These are phyloP conservation scores for Limnanthes douglasii DNA, from an alignment of 345 rosid genomes.

Conservation along the genomic window DNA sequence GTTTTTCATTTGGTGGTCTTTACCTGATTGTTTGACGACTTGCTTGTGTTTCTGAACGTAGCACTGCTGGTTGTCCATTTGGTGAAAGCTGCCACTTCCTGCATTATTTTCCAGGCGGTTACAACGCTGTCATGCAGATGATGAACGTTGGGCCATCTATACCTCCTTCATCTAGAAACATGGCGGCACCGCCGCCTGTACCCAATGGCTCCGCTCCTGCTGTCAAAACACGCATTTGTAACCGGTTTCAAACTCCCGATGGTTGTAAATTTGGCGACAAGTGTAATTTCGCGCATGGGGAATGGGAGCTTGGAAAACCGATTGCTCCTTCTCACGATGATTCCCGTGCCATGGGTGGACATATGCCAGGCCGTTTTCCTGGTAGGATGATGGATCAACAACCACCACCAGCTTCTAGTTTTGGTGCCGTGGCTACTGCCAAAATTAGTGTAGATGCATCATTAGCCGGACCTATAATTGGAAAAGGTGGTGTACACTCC, in stretches of 20 bases:
- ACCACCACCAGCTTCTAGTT: conserved; percentile 36
- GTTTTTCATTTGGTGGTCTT: not conserved
- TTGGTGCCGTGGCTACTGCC: conserved; percentile 76
- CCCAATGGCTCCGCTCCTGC: conserved; percentile 24
- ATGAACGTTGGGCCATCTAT: conserved; percentile 37
- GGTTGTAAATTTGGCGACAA: conserved; percentile 76
- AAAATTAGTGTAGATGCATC: conserved; percentile 81
- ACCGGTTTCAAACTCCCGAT: conserved; percentile 55
- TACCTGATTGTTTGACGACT: not conserved
- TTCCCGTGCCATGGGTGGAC: conserved; percentile 30
- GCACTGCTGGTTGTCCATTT: conserved; percentile 83
- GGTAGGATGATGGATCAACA: conserved; percentile 23
- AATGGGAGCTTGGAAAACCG: conserved; percentile 51
- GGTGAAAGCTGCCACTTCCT: conserved; percentile 87
- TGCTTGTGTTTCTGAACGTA: conserved; percentile 17
- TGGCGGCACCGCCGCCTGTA: conserved; percentile 15
- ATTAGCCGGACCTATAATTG: conserved; percentile 74
- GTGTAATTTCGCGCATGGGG: conserved; percentile 95
- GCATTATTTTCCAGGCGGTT: conserved; percentile 77
- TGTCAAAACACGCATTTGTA: conserved; percentile 70
- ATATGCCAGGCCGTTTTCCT: conserved; percentile 30
- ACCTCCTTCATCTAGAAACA: conserved; percentile 33
- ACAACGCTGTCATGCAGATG: conserved; percentile 68
- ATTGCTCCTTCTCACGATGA: conserved; percentile 28
- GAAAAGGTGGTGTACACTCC: conserved; percentile 68